Evolutionary conservation across 1,284 basidiomycete genomes (phyloP), one percentile per base, ranked within the genome.

Genomic region (Ganoderma leucocontextum): DNA sequence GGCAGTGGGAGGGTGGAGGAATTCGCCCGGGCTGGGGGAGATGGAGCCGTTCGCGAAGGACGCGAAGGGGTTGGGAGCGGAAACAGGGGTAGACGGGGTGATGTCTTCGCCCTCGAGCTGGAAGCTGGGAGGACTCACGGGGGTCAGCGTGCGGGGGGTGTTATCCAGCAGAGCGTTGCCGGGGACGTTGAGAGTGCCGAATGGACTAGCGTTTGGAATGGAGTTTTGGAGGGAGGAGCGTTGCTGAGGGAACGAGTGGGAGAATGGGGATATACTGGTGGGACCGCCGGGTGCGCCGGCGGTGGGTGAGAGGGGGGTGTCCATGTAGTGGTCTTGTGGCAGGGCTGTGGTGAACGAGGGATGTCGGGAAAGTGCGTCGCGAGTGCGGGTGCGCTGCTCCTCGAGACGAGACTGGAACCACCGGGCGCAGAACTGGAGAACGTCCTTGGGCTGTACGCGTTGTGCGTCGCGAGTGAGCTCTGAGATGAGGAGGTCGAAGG

Each of bases 321-420:
- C 92, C 71, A 85, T 75, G 75, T 88, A 90, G 68, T 91, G 82
- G 67, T 91, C 87, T 12, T 80, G 75, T 38, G 91, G 88, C 58
- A 91, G 78, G 63, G 86, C 86, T 57, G 85, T 79, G 15, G 87
- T 74, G 9, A 77, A 81, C 72, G 83, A 79, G 41, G 85, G 80
- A 64, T 86, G 84, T 66, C 84, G 85, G 6, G 85, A 78, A 22
- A 93, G 84, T 64, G 87, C 80, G 82, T 94, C 89, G 70, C 92
- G 87, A 62, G 88, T 87, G 72, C 91, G 86, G 61, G 88, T 85
- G 68, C 93, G 86, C 78, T 97, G 92, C 78, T 96, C 90, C 78
- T 96, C 92, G 67, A 97, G 84, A 68, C 94, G 89, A 68, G 86
- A 85, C 78, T 97, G 94, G 83, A 98, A 98, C 97, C 97, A 99